Percentiles rank a stretch among this genome's conserved stretches.
Evolutionary conservation across 805 yeast species (phyloP).

Genomic region (Nakazawaea holstii): DNA sequence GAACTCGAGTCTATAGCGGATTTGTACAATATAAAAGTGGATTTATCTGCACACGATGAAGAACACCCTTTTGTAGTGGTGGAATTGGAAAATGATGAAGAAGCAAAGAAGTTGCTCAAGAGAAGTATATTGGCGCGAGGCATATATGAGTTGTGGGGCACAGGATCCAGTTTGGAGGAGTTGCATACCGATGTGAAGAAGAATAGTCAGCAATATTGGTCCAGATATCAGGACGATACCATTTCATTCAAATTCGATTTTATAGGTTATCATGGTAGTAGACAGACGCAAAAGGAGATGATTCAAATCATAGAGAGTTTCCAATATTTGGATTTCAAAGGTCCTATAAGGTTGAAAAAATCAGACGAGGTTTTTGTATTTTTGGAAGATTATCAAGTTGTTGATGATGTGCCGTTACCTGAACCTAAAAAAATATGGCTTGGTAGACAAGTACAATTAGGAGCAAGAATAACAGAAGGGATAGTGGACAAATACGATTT

Average conservation of each 20-base stretch:
- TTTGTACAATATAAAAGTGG: constrained; percentile 48
- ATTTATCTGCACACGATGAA: constrained; percentile 53
- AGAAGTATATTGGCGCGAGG: constrained; percentile 70
- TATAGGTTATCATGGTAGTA: constrained; percentile 67
- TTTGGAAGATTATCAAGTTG: constrained; percentile 65
- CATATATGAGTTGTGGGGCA: constrained; percentile 83
- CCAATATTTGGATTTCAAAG: constrained; percentile 63
- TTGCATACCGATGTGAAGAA: constrained; percentile 48
- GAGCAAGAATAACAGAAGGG: constrained; percentile 53
- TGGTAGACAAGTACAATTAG: constrained; percentile 62
- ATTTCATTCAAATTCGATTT: constrained; percentile 77
- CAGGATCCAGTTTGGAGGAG: constrained; percentile 48
- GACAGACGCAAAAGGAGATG: constrained; percentile 44
- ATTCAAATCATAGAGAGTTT: constrained; percentile 67
- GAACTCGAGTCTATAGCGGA: constrained; percentile 85
- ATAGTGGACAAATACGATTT: constrained; percentile 76
- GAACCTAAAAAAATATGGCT: constrained; percentile 60
- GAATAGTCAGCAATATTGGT: constrained; percentile 23
- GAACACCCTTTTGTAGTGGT: constrained; percentile 68
- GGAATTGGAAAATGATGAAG: constrained; percentile 56
- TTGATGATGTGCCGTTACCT: constrained; percentile 32
- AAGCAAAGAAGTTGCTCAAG: constrained; percentile 57
- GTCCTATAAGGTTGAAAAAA: constrained; percentile 70
- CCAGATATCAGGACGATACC: constrained; percentile 26
- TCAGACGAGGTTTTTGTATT: constrained; percentile 70